Conservation (phyloP, 768 basidiomycete species). For the Xerocomellus dryophilus region DNA sequence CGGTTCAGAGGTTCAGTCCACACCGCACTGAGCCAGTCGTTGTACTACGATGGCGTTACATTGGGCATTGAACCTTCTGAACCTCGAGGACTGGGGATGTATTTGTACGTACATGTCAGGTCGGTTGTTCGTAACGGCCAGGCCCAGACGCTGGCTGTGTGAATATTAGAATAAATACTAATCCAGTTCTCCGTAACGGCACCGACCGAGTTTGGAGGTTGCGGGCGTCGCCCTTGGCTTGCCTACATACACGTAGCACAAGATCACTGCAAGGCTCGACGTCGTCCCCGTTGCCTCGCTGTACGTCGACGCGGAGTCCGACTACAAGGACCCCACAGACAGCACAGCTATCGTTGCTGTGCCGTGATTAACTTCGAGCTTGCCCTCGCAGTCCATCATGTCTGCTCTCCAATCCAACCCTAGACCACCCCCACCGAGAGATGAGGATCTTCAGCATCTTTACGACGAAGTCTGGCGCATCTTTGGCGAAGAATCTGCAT, state of each 20-base stretch:
- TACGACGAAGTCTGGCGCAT: slow-evolving; percentile 75
- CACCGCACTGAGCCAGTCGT: too few relatives aligned
- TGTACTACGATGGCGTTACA: background rate
- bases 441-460: slow-evolving; percentile 69
- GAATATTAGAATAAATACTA: too few relatives aligned
- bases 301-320: background rate
- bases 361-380: background rate
- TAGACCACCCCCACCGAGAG: slow-evolving; percentile 47
- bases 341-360: background rate
- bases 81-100: background rate
- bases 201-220: background rate
- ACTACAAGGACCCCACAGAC: background rate
- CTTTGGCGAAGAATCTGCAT: slow-evolving; percentile 49
- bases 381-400: slow-evolving; percentile 27
- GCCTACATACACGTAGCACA: background rate
- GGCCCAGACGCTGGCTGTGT: too few relatives aligned
- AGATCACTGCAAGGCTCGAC: background rate
- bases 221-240: background rate
- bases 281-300: background rate
- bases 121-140: background rate
- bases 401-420: slow-evolving; percentile 34
- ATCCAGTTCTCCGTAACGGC: background rate
- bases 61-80: too few relatives aligned
- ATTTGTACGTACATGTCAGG: background rate
- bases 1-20: background rate